phyloP scores from a whole-genome alignment of 2,329 filamentous ascomycete genomes.

The Ascochyta lentis region DNA sequence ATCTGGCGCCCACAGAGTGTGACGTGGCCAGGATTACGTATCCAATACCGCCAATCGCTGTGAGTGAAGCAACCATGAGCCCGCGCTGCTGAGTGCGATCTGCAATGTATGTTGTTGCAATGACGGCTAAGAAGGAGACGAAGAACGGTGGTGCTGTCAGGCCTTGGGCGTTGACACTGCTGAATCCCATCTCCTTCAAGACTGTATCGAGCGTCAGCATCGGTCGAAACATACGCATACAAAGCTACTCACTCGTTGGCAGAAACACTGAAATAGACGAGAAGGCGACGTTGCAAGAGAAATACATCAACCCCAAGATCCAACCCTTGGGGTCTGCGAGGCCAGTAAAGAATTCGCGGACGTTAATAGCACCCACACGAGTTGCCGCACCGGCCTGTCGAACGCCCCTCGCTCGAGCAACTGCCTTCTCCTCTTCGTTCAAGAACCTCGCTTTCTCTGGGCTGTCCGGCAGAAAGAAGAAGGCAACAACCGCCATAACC shows the following conservation, averaged over 20 bases:
- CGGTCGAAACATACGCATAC: not conserved
- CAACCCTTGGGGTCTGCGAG: conserved; percentile 44
- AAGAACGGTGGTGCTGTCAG: conserved; percentile 76
- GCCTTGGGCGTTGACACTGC: conserved; percentile 70
- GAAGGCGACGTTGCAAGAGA: conserved; percentile 57
- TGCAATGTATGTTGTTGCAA: conserved; percentile 68
- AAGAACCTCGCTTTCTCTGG: conserved; percentile 53
- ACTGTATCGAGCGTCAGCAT: conserved; percentile 19
- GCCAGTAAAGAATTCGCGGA: conserved; percentile 39
- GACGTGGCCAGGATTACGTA: conserved; percentile 70
- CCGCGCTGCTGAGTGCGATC: conserved; percentile 71
- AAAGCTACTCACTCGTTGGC: conserved; percentile 40
- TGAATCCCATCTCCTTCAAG: conserved; percentile 68
- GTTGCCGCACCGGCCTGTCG: conserved; percentile 38
- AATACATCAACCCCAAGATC: conserved; percentile 48
- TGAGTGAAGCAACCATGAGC: conserved; percentile 63
- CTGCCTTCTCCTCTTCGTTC: conserved; percentile 49
- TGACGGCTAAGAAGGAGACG: conserved; percentile 68
- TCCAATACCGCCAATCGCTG: conserved; percentile 64
- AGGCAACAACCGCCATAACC: conserved; percentile 51
- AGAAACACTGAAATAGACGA: conserved; percentile 57
- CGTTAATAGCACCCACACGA: conserved; percentile 37
- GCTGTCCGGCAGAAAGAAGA: conserved; percentile 54
- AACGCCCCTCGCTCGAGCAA: conserved; percentile 40
- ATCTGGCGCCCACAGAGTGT: conserved; percentile 57